Base-by-base conservation (phyloP, 768 basidiomycete species). In the Russula olivacea region DNA sequence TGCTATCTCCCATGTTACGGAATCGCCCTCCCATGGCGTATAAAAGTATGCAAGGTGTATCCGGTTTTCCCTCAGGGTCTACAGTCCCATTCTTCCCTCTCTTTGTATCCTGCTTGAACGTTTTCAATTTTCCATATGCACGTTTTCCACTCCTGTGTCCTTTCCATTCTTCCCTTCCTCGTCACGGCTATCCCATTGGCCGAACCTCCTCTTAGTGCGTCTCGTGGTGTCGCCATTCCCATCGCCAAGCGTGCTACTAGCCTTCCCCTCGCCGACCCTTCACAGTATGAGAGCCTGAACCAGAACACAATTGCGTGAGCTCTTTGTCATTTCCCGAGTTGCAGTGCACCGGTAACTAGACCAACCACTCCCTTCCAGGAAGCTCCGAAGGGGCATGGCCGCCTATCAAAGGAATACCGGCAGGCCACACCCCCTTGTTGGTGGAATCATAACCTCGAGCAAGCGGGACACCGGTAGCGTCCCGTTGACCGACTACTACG, bases 371-470 rank as follows among this genome's bases (percentile, higher is more conserved):
- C 23, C 19, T 19, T 21, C 17, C 41, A 66, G 65, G 4, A 66
- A 65, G 50, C 51, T 59, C 4, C 1, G 48, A 1, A 23, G 40
- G 8, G 63, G 65, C 17, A 49, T 65, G 14, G 23, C 1, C 3
- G 21, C 52, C 4, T 65, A 47, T 45, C 2, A 65, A 38, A 36
- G 43, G 10, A 66, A 66, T 36, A 52, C 23, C 3, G 58, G 63
- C 0, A 10, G 0, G 0, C 12, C 0, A 1, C 63, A 66, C 17
- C 52, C 64, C 6, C 30, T 57, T 30, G 41, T 40, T 43, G 43
- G 7, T 36, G 43, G 28, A 2, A 34, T 55, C 38, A 45, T 19
- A 8, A 28, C 4, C 5, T 25, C 34, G 14, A 19, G 6, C 32
- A 54, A 54, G 34, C 58, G 25, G 32, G 47, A 6, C n/a, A 40